phyloP scores from a whole-genome alignment of 257 asterid species.

The Solanum rostratum region DNA sequence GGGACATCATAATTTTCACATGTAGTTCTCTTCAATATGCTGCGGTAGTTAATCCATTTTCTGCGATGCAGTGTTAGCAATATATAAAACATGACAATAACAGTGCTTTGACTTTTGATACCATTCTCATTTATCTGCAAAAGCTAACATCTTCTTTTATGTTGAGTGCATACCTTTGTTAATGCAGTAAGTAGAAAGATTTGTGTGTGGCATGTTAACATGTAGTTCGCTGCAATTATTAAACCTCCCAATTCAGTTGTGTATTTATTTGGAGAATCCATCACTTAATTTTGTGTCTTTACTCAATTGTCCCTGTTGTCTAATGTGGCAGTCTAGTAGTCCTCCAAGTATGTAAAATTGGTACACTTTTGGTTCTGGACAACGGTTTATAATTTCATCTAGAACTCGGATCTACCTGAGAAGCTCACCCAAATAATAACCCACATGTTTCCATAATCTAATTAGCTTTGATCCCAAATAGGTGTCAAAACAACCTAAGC shows the following conservation, averaged over 20 bases:
- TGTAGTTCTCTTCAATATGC: neutral
- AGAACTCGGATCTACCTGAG: neutral
- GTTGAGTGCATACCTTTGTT: neutral
- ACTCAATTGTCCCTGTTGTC: neutral
- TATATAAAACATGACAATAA: neutral
- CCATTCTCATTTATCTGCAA: neutral
- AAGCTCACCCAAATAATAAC: neutral
- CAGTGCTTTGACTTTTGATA: neutral
- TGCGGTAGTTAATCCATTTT: neutral
- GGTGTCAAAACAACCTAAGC: neutral
- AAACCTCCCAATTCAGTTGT: neutral
- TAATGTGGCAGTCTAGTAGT: neutral
- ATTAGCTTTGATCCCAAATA: neutral
- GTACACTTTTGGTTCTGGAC: neutral
- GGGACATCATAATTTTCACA: neutral
- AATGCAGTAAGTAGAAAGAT: neutral
- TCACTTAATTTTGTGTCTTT: neutral
- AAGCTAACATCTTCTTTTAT: neutral
- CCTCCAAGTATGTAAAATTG: neutral
- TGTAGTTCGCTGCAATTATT: neutral
- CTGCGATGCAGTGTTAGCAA: neutral
- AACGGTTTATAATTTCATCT: neutral
- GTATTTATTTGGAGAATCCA: neutral
- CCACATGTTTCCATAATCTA: neutral
- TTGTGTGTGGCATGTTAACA: neutral